Conservation (phyloP, 192 early-diverging fungal species). For the Entomortierella beljakovae region DNA sequence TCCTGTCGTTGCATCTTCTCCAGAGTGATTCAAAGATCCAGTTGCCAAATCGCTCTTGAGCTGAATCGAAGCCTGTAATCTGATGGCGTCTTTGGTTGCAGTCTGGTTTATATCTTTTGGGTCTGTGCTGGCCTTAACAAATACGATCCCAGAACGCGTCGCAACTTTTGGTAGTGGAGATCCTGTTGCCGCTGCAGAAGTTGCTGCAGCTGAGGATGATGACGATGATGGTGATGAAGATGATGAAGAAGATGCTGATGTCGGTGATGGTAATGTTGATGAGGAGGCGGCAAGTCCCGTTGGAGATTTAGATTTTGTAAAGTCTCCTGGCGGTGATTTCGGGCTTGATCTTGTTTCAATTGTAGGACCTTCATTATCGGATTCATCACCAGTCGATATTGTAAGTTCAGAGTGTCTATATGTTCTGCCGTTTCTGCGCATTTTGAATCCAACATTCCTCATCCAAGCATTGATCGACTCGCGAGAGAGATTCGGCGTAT, state of each 20-base stretch:
- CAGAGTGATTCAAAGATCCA: background rate
- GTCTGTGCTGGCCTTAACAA: slow-evolving; percentile 9
- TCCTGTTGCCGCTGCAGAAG: background rate
- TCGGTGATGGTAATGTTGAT: background rate
- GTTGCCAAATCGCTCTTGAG: slow-evolving; percentile 9
- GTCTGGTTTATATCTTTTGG: background rate
- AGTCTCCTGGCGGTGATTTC: background rate
- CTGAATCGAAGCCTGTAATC: background rate
- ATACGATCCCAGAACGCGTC: slow-evolving; percentile 1
- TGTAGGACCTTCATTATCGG: background rate
- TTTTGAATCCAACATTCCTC: no score
- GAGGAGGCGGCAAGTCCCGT: background rate
- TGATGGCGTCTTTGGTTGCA: background rate
- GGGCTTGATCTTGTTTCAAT: background rate
- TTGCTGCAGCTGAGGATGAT: background rate
- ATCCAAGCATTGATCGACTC: no score
- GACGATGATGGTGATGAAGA: no score
- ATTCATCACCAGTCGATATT: background rate
- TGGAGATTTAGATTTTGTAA: background rate
- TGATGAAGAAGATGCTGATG: background rate
- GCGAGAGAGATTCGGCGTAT: no score
- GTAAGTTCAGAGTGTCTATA: background rate
- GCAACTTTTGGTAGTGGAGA: slow-evolving; percentile 4
- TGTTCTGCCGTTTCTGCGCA: no score
- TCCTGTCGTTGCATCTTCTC: background rate